Percentiles rank a stretch among this genome's conserved stretches.
These are phyloP conservation scores for Aspergillus jensenii DNA, from an alignment of 2,329 filamentous ascomycete genomes.

Conservation along the genomic window DNA sequence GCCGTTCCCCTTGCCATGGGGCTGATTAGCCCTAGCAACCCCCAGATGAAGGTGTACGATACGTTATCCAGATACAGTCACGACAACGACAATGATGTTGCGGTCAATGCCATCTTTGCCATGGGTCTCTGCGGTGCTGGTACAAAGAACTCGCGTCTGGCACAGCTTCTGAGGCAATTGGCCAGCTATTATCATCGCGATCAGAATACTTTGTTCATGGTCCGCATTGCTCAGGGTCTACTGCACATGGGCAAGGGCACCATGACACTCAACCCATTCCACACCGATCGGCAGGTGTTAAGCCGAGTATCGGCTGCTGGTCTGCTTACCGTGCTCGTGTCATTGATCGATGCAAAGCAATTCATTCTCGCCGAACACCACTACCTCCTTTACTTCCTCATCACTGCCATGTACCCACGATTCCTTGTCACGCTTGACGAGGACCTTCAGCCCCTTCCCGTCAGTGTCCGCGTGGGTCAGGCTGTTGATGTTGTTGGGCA, in stretches of 20 bases:
- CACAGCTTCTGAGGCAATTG: constrained; percentile 88
- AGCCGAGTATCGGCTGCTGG: constrained; percentile 89
- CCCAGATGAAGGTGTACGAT: constrained; percentile 99
- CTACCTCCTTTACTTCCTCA: constrained; percentile 96
- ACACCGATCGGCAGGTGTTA: constrained; percentile 94
- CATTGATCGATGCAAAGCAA: constrained; percentile 92
- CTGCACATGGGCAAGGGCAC: constrained; percentile 99
- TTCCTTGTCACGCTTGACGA: constrained; percentile 97
- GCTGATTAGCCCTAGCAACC: constrained; percentile 93
- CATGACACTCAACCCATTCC: constrained; percentile 95
- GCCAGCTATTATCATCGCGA: constrained; percentile 98
- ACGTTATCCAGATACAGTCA: constrained; percentile 96
- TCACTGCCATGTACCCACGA: constrained; percentile 93
- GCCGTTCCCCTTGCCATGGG: constrained; percentile 96
- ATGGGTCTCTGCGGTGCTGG: constrained; percentile 97
- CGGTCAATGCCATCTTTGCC: constrained; percentile 97
- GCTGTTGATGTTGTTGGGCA: constrained; percentile 98
- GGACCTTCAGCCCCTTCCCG: constrained; percentile 85
- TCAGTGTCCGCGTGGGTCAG: constrained; percentile 96
- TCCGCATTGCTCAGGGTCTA: constrained; percentile 94
- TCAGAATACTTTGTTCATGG: constrained; percentile 96
- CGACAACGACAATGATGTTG: constrained; percentile 97
- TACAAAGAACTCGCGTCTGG: constrained; percentile 95
- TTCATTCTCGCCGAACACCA: constrained; percentile 73
- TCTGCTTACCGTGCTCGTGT: constrained; percentile 83